Evolutionary conservation across 1,284 basidiomycete species (phyloP).

Genomic region (Apiotrichum mycotoxinovorans): DNA sequence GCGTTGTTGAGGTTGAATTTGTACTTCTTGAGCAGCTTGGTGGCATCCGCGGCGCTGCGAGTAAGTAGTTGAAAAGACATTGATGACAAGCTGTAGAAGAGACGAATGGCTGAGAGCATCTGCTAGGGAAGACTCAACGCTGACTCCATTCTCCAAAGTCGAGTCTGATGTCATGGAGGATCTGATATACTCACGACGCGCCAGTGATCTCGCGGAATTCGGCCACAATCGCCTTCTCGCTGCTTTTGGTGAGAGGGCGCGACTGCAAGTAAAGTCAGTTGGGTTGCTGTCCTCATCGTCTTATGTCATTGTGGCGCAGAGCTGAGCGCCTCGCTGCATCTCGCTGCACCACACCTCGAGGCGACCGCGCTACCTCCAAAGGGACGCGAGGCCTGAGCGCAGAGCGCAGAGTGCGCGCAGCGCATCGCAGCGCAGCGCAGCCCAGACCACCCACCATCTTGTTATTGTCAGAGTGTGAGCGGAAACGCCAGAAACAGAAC

Average conservation of each 20-base stretch:
- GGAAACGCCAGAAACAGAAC: not conserved
- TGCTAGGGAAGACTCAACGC: too few species aligned
- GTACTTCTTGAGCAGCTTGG: slow-evolving; percentile 45
- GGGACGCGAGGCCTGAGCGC: too few species aligned
- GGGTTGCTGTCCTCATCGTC: too few species aligned
- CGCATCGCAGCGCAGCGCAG: too few species aligned
- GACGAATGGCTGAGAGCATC: too few species aligned
- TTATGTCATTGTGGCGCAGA: too few species aligned
- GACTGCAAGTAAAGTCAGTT: slow-evolving; percentile 12
- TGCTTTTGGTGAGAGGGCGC: slow-evolving; percentile 21
- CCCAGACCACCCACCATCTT: slow-evolving; percentile 10
- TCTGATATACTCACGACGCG: slow-evolving; percentile 32
- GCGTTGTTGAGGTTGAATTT: slow-evolving; percentile 39
- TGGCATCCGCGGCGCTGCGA: slow-evolving; percentile 36
- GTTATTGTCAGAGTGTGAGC: not conserved
- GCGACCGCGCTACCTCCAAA: too few species aligned
- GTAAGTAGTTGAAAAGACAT: not conserved
- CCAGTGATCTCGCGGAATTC: slow-evolving; percentile 44
- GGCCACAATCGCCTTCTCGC: slow-evolving; percentile 23
- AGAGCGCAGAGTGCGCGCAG: too few species aligned
- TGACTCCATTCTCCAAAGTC: not conserved
- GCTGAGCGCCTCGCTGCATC: too few species aligned
- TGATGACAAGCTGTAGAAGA: not conserved
- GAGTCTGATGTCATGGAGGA: not conserved
- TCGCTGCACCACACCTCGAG: too few species aligned